Evolutionary conservation across 140 eudicot genomes (phyloP), one percentile per base, ranked within the genome.

Genomic region (Oenanthe javanica): DNA sequence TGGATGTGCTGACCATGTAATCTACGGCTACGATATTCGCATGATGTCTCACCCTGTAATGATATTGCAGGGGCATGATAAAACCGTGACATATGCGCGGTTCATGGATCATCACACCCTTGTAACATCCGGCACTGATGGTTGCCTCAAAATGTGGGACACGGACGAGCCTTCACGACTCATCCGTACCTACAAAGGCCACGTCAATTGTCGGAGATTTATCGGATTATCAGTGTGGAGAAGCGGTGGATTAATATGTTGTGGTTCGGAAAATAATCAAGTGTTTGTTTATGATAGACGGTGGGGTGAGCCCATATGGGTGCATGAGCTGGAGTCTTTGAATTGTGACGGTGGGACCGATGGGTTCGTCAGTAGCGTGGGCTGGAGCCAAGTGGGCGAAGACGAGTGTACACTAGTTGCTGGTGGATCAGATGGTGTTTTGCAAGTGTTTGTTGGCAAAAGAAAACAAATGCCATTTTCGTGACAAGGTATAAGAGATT

Each of bases 281-380:
- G 91, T 92, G 59, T 90, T 90, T 61, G 97, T 92, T 11, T 90
- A 92, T 64, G 97, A 92, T 75, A 90, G 84, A 84, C 90, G 97
- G 70, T 90, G 97, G 97, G 87, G 90, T 63, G 88, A 87, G 21
- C 96, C 97, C 46, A 83, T 92, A 43, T 92, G 97, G 97, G 93
- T 84, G 47, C 90, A 84, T 40, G 88, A 89, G 86, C 87, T 88
- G 77, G 95, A 87, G 38, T 87, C 85, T 19, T 48, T 47, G 76
- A 86, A 78, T 31, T 51, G 80, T 7, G 80, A 77, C 15, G 83
- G 79, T 9, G 88, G 79, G 16, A 45, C 52, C 21, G 45, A 66
- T 12, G 93, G 88, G 80, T 92, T 90, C 75, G 93, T 92, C 7
- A 92, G 97, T 81, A 83, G 95, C 71, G 87, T 92, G 19, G 87